A percentile compares a stretch with the other conserved stretches of the same genome.
Conservation (phyloP, 805 yeast species). For the Wickerhamiella azymoides region DNA sequence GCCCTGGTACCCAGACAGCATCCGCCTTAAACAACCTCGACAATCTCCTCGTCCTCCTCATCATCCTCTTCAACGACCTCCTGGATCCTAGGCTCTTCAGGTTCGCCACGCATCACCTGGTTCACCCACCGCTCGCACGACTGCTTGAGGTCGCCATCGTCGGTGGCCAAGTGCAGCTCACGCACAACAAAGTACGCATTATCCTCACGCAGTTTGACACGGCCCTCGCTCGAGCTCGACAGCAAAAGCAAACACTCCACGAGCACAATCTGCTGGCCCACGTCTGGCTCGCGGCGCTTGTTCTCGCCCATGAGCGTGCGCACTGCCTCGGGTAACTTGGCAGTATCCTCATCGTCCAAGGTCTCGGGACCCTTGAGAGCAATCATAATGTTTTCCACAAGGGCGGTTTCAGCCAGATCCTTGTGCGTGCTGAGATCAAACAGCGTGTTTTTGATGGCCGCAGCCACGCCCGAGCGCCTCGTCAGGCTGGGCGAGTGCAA, state of each 20-base stretch:
- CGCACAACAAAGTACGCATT: constrained; percentile 77
- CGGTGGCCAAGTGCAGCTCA: constrained; percentile 54
- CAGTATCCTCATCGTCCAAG: constrained; percentile 71
- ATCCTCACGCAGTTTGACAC: constrained; percentile 67
- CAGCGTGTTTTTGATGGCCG: constrained; percentile 78
- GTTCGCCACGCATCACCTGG: constrained; percentile 84
- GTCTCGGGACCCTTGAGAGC: constrained; percentile 69
- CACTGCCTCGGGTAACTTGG: constrained; percentile 76
- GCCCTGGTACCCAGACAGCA: no score
- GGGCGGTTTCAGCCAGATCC: constrained; percentile 46
- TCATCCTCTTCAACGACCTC: constrained; percentile 7
- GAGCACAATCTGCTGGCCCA: constrained; percentile 49
- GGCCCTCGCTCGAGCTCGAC: constrained; percentile 57
- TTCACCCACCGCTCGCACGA: constrained; percentile 77
- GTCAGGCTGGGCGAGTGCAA: constrained; percentile 63
- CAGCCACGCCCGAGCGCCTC: constrained; percentile 85
- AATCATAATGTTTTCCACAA: constrained; percentile 66
- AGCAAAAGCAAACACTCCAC: constrained; percentile 68
- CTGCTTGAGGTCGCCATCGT: constrained; percentile 40
- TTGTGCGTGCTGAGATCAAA: constrained; percentile 65
- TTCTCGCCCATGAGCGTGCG: constrained; percentile 58
- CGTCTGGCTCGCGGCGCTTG: constrained; percentile 60
- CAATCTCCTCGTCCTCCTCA: constrained; percentile 28
- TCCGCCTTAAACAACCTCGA: constrained; percentile 33
- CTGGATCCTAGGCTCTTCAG: constrained; percentile 20